phyloP scores from a whole-genome alignment of 495 filamentous ascomycete genomes.

The Penicillium alfredii region DNA sequence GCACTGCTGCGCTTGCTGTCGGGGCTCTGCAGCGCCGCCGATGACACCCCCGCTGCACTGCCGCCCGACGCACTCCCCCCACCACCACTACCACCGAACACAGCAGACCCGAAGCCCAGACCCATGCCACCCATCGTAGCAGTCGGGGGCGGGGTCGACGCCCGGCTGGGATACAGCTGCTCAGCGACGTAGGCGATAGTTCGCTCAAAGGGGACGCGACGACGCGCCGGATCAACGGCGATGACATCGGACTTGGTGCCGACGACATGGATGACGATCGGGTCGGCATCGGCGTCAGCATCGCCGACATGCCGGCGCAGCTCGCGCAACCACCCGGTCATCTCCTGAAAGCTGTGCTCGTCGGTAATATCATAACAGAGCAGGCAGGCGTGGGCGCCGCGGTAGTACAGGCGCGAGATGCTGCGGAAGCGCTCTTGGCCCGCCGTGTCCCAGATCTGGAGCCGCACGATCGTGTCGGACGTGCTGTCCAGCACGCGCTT shows the following conservation, averaged over 20 bases:
- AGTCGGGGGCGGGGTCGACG: constrained; percentile 60
- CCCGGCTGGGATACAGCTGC: constrained; percentile 64
- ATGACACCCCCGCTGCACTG: constrained; percentile 18
- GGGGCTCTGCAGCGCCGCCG: constrained; percentile 53
- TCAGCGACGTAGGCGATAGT: constrained; percentile 95
- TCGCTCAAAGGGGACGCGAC: constrained; percentile 85
- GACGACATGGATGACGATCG: constrained; percentile 91
- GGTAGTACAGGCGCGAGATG: constrained; percentile 91
- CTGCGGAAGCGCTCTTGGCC: constrained; percentile 93
- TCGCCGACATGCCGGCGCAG: constrained; percentile 58
- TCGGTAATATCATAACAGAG: constrained; percentile 94
- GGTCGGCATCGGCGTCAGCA: constrained; percentile 28
- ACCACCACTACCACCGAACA: constrained; percentile 15
- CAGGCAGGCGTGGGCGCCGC: constrained; percentile 88
- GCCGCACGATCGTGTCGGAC: constrained; percentile 67
- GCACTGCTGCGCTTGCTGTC: constrained; percentile 73
- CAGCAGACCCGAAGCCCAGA: constrained; percentile 8
- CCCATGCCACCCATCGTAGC: constrained; percentile 26
- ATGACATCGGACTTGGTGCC: constrained; percentile 94
- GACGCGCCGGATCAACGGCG: constrained; percentile 63
- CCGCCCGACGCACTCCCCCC: constrained; percentile 5
- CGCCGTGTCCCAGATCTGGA: constrained; percentile 93
- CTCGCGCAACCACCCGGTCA: constrained; percentile 87
- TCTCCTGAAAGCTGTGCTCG: constrained; percentile 78
- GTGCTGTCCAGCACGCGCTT: constrained; percentile 85